Percentiles rank a stretch among this genome's conserved stretches.
phyloP scores from a whole-genome alignment of 116 monocot genomes.

The Phalaenopsis hybrid region DNA sequence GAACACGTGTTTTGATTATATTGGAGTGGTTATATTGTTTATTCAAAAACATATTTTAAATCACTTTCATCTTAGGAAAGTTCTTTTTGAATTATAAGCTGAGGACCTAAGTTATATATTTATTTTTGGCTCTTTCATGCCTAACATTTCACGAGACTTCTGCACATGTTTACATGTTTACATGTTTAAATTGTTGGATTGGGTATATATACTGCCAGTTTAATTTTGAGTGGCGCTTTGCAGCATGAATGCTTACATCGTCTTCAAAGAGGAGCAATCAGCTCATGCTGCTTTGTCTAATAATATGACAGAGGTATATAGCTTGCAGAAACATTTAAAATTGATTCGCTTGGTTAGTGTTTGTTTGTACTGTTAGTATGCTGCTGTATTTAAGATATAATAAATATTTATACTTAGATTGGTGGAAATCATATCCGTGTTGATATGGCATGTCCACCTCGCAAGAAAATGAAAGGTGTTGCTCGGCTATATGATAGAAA shows the following conservation, averaged over 20 bases:
- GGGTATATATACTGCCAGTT: not conserved
- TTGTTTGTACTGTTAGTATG: too few relatives aligned
- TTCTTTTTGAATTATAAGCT: not conserved
- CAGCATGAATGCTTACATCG: conserved; percentile 93
- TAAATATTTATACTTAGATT: conserved; percentile 45
- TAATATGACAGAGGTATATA: conserved; percentile 70
- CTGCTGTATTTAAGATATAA: not conserved
- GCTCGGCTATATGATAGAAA: conserved; percentile 78
- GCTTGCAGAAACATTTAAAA: not conserved
- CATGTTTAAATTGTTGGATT: not conserved
- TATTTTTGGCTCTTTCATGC: not conserved
- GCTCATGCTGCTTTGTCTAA: conserved; percentile 57
- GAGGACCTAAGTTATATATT: not conserved
- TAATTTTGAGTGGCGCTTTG: conserved; percentile 12
- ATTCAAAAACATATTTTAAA: too few relatives aligned
- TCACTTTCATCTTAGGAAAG: too few relatives aligned
- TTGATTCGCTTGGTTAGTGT: not conserved
- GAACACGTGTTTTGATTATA: too few relatives aligned
- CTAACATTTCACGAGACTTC: not conserved
- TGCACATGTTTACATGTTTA: not conserved
- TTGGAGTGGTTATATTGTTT: too few relatives aligned
- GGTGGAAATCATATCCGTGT: conserved; percentile 92
- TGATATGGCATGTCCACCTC: conserved; percentile 91
- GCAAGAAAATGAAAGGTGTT: conserved; percentile 80
- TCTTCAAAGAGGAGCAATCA: conserved; percentile 84